These are phyloP conservation scores for Zymoseptoria ardabiliae DNA, from an alignment of 2,329 filamentous ascomycete genomes.

Conservation along the genomic window DNA sequence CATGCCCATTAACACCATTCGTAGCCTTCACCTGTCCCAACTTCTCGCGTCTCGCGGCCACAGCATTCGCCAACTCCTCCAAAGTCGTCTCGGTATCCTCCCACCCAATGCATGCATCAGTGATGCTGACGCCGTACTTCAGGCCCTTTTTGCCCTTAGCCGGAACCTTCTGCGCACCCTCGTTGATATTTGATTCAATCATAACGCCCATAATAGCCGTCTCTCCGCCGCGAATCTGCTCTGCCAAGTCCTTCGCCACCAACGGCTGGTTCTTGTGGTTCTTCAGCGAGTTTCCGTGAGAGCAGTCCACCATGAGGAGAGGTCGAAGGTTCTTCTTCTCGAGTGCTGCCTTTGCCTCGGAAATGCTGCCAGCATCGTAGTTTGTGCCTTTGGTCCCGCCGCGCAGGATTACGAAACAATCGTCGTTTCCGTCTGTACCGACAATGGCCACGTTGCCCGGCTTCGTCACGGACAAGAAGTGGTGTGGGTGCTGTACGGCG, in stretches of 20 bases:
- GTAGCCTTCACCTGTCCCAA: slow-evolving; percentile 21
- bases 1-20: slow-evolving; percentile 19
- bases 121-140: slow-evolving; percentile 93
- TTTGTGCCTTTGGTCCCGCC: slow-evolving; percentile 92
- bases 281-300: slow-evolving; percentile 79
- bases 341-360: slow-evolving; percentile 72
- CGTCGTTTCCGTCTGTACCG: slow-evolving; percentile 87
- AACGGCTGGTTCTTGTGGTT: slow-evolving; percentile 96
- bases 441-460: slow-evolving; percentile 92
- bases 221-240: slow-evolving; percentile 81
- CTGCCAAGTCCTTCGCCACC: slow-evolving; percentile 72
- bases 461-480: slow-evolving; percentile 97
- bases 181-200: slow-evolving; percentile 97
- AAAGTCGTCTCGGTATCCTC: slow-evolving; percentile 77
- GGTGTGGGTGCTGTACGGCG: slow-evolving; percentile 82
- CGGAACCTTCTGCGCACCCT: slow-evolving; percentile 88
- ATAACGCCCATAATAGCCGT: slow-evolving; percentile 90
- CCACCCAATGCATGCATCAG: slow-evolving; percentile 95
- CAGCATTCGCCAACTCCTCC: slow-evolving; percentile 68
- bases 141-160: slow-evolving; percentile 75
- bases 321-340: slow-evolving; percentile 62
- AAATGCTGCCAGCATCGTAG: slow-evolving; percentile 79
- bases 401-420: slow-evolving; percentile 93
- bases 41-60: slow-evolving; percentile 62
- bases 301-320: slow-evolving; percentile 95